Evolutionary conservation across 208 protist genomes (phyloP).

Genomic region (Kentomonas sorsogonicus): DNA sequence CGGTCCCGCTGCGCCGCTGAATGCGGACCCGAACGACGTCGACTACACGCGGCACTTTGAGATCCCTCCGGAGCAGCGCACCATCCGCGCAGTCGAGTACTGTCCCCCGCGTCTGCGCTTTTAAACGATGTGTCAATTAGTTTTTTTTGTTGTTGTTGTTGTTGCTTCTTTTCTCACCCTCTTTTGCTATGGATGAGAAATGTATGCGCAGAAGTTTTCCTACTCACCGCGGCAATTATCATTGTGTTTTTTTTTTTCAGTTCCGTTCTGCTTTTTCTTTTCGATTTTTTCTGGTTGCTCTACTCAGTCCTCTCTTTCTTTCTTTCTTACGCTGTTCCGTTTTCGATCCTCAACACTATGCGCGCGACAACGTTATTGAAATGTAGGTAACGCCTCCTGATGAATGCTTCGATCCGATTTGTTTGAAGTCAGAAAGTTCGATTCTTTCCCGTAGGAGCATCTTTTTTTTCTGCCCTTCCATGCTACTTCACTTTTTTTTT

Average conservation of each 20-base stretch:
- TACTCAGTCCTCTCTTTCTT: background rate
- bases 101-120: constrained; percentile 29
- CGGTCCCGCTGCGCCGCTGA: background rate
- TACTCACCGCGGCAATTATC: background rate
- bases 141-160: background rate
- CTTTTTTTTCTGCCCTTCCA: no score
- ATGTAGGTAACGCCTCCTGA: no score
- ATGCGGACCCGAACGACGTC: constrained; percentile 8
- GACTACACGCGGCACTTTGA: constrained; percentile 32
- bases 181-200: background rate
- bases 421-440: no score
- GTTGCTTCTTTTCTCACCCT: background rate
- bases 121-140: no score
- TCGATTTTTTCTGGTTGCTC: background rate
- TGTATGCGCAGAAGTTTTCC: background rate
- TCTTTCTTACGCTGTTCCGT: background rate
- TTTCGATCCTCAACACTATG: no score
- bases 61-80: constrained; percentile 31
- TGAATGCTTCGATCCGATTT: no score
- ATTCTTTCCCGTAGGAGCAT: no score
- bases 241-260: background rate
- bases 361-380: no score
- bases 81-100: constrained; percentile 61
- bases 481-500: no score
- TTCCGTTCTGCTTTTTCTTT: background rate